Evolutionary conservation across 306 rosid species (phyloP).

Genomic region (Senna siamea): DNA sequence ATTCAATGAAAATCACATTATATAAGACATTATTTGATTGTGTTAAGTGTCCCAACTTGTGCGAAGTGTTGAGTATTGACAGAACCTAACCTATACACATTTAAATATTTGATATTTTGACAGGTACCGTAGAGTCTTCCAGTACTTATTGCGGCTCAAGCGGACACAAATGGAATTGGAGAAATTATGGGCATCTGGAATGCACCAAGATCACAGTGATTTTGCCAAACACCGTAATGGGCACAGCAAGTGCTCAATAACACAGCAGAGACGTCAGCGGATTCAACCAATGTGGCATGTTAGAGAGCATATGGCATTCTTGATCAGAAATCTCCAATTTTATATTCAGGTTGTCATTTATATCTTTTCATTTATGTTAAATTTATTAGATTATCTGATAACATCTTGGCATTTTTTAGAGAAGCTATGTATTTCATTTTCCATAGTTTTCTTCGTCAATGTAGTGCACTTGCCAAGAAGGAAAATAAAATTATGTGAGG

Average conservation of each 20-base stretch:
- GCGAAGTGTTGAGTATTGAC: not conserved
- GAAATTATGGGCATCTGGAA: slow-evolving; percentile 93
- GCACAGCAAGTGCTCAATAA: slow-evolving; percentile 50
- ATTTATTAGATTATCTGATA: not conserved
- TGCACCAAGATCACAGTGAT: slow-evolving; percentile 88
- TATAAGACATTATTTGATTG: not conserved
- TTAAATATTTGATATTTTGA: slow-evolving; percentile 36
- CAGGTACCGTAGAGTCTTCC: slow-evolving; percentile 89
- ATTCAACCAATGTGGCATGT: slow-evolving; percentile 91
- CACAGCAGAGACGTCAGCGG: slow-evolving; percentile 64
- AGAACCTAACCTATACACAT: slow-evolving; percentile 3
- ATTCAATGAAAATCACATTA: not conserved
- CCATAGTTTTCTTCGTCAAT: not conserved
- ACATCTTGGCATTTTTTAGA: not conserved
- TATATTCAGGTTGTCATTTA: slow-evolving; percentile 76
- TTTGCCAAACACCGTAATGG: slow-evolving; percentile 66
- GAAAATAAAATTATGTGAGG: not conserved
- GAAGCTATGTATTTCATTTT: not conserved
- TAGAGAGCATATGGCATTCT: slow-evolving; percentile 90
- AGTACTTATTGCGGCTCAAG: slow-evolving; percentile 84
- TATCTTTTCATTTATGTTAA: slow-evolving; percentile 24
- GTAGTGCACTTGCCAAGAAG: not conserved
- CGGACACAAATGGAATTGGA: slow-evolving; percentile 98
- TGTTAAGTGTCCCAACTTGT: not conserved
- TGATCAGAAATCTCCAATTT: slow-evolving; percentile 96